phyloP scores from a whole-genome alignment of 148 eudicot genomes.

The Silene conica region DNA sequence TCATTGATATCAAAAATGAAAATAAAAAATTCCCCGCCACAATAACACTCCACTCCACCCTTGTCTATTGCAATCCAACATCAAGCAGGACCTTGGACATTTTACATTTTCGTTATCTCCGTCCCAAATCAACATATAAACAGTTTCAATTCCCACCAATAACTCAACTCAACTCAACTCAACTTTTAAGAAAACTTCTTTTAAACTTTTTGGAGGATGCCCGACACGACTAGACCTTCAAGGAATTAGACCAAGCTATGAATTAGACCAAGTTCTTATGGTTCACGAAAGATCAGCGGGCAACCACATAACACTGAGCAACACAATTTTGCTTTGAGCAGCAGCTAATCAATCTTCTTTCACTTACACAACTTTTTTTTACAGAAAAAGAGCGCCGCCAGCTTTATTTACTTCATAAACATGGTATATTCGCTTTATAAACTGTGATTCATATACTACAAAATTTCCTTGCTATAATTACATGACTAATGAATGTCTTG shows the following conservation, averaged over 20 bases:
- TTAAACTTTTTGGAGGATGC: too few species aligned
- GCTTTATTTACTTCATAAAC: slow-evolving; percentile 1
- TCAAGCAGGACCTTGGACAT: neutral
- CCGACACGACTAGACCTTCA: too few species aligned
- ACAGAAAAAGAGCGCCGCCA: neutral
- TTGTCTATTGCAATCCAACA: too few species aligned
- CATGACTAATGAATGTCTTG: neutral
- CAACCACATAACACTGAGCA: neutral
- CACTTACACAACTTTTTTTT: neutral
- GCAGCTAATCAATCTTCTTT: neutral
- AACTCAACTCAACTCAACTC: neutral
- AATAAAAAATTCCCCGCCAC: too few species aligned
- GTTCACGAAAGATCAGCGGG: too few species aligned
- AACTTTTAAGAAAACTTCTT: too few species aligned
- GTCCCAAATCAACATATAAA: neutral
- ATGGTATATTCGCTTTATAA: neutral
- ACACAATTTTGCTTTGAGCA: neutral
- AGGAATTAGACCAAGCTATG: too few species aligned
- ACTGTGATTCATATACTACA: slow-evolving; percentile 12
- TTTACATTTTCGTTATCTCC: neutral
- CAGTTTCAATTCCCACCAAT: neutral
- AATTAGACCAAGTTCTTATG: too few species aligned
- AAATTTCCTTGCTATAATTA: slow-evolving; percentile 20
- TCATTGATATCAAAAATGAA: too few species aligned
- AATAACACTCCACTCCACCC: too few species aligned